These are phyloP conservation scores for Scopulariopsis brevicaulis DNA, from an alignment of 2,329 filamentous ascomycete genomes.

Conservation along the genomic window DNA sequence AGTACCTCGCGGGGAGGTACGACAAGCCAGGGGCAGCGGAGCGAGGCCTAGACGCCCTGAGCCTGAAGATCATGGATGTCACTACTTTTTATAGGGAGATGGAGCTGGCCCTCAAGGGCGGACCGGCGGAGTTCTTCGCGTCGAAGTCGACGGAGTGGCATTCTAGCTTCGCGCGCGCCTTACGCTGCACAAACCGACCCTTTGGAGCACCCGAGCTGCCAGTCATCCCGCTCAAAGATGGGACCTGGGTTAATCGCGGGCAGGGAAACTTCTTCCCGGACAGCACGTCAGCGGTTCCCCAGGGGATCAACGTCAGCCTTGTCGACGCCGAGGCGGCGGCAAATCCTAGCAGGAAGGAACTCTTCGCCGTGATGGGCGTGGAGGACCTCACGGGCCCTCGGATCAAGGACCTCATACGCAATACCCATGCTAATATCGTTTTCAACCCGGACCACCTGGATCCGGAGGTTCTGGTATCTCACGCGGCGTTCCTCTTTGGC, in stretches of 20 bases:
- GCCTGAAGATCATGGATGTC: background rate
- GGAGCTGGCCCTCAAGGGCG: background rate
- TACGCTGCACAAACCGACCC: background rate
- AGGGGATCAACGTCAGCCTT: conserved; percentile 1
- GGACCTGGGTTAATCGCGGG: background rate
- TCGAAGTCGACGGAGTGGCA: conserved; percentile 4
- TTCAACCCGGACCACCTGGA: background rate
- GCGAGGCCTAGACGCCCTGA: background rate
- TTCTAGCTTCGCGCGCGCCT: background rate
- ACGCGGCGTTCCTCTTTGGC: background rate
- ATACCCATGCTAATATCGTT: background rate
- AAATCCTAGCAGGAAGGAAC: background rate
- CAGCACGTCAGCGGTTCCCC: background rate
- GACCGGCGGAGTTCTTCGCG: background rate
- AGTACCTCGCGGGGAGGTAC: background rate
- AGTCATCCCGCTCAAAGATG: conserved; percentile 5
- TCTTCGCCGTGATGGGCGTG: background rate
- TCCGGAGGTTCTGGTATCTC: background rate
- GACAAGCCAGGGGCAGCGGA: background rate
- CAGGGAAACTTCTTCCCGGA: background rate
- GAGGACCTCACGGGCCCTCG: background rate
- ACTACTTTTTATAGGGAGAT: background rate
- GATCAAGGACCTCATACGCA: background rate
- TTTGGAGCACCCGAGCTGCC: background rate
- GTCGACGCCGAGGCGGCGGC: conserved; percentile 3